phyloP scores from a whole-genome alignment of 2,329 filamentous ascomycete species.

The Paraconiothyrium sp. region DNA sequence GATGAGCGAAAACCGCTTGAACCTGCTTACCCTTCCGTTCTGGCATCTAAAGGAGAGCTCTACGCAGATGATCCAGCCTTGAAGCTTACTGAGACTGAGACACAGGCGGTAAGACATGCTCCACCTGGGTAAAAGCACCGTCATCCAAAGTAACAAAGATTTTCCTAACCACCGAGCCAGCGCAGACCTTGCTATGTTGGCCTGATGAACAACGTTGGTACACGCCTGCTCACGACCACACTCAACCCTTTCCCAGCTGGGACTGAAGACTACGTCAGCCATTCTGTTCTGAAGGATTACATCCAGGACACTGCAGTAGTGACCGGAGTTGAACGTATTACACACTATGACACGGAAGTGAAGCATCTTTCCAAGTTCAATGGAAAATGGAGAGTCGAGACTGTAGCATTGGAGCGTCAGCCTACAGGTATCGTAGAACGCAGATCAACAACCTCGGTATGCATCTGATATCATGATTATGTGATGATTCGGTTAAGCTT shows the following conservation, averaged over 20 bases:
- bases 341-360: constrained; percentile 69
- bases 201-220: constrained; percentile 64
- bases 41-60: constrained; percentile 30
- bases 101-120: constrained; percentile 51
- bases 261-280: constrained; percentile 68
- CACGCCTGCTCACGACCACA: constrained; percentile 60
- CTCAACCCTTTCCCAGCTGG: constrained; percentile 66
- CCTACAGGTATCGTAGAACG: constrained; percentile 18
- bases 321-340: constrained; percentile 61
- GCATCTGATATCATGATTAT: background rate
- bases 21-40: constrained; percentile 55
- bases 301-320: constrained; percentile 66
- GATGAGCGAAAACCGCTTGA: constrained; percentile 61
- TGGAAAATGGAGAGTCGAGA: constrained; percentile 62
- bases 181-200: constrained; percentile 62
- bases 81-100: constrained; percentile 20
- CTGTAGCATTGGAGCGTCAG: constrained; percentile 53
- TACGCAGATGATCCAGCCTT: constrained; percentile 20
- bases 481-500: background rate
- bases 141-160: background rate
- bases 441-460: constrained; percentile 20
- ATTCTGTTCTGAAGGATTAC: constrained; percentile 66
- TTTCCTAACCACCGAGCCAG: constrained; percentile 16
- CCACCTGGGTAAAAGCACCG: constrained; percentile 58
- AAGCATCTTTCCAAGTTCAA: constrained; percentile 60